These are phyloP conservation scores for Colletotrichum nymphaeae DNA, from an alignment of 2,329 filamentous ascomycete species.

Conservation along the genomic window DNA sequence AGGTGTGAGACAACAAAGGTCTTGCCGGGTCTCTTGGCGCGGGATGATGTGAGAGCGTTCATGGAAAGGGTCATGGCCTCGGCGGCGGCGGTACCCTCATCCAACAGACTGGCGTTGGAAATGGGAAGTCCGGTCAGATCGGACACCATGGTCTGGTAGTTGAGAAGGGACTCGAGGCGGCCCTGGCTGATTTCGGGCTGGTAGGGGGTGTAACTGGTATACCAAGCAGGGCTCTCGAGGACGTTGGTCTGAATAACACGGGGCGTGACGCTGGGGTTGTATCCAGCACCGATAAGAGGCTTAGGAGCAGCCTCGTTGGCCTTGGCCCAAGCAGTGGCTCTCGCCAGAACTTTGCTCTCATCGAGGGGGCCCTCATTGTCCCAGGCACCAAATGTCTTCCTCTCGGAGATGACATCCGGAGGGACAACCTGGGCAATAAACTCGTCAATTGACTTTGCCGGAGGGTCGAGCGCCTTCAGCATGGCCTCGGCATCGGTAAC, in stretches of 20 bases:
- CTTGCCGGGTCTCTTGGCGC: slow-evolving; percentile 81
- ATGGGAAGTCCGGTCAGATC: slow-evolving; percentile 90
- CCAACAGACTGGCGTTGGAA: slow-evolving; percentile 89
- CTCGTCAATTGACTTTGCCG: slow-evolving; percentile 78
- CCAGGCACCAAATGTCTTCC: slow-evolving; percentile 66
- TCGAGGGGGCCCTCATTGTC: slow-evolving; percentile 60
- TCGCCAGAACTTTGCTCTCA: slow-evolving; percentile 69
- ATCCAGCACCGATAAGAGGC: slow-evolving; percentile 88
- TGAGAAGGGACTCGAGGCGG: slow-evolving; percentile 88
- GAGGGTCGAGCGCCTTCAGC: slow-evolving; percentile 83
- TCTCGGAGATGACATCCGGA: slow-evolving; percentile 77
- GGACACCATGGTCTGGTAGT: slow-evolving; percentile 93
- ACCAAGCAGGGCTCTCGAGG: slow-evolving; percentile 94
- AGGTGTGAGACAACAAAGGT: slow-evolving; percentile 85
- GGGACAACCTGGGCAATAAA: slow-evolving; percentile 90
- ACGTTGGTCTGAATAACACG: slow-evolving; percentile 94
- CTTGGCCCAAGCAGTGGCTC: slow-evolving; percentile 46
- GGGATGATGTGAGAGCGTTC: slow-evolving; percentile 76
- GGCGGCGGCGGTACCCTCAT: slow-evolving; percentile 91
- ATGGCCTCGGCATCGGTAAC: slow-evolving; percentile 77
- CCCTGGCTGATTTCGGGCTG: slow-evolving; percentile 98
- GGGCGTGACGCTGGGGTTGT: slow-evolving; percentile 87
- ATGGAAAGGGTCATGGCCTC: slow-evolving; percentile 96
- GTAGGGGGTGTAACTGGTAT: slow-evolving; percentile 97
- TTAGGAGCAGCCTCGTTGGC: slow-evolving; percentile 53